Percentiles rank a stretch among this genome's conserved stretches.
Evolutionary conservation across 2,329 filamentous ascomycete species (phyloP).

Genomic region (Stachybotrys echinatus): DNA sequence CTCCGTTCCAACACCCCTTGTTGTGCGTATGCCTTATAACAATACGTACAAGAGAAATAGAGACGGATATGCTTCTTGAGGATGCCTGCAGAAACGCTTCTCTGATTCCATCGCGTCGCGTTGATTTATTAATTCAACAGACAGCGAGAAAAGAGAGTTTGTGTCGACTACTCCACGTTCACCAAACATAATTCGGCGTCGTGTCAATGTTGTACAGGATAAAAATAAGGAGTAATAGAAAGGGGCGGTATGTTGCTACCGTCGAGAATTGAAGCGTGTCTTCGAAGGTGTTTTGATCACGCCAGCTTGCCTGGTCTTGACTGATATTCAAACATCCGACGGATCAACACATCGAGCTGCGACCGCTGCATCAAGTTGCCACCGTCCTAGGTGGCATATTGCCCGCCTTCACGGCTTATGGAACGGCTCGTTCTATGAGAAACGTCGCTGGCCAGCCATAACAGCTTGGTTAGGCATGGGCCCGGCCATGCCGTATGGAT

Average conservation of each 20-base stretch:
- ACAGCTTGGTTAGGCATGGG: constrained; percentile 48
- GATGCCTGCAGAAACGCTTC: not conserved
- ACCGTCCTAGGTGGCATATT: no score
- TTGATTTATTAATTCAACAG: no score
- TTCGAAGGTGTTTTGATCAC: not conserved
- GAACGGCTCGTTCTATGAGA: constrained; percentile 40
- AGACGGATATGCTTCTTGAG: not conserved
- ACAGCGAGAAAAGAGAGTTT: no score
- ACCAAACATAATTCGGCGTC: no score
- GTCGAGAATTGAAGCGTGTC: not conserved
- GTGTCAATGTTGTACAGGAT: constrained; percentile 22
- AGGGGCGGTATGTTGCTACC: constrained; percentile 6
- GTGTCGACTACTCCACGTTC: no score
- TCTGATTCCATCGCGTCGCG: not conserved
- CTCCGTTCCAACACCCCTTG: constrained; percentile 38
- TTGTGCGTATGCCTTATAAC: constrained; percentile 37
- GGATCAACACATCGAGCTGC: no score
- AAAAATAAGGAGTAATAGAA: constrained; percentile 13
- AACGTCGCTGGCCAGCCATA: constrained; percentile 52
- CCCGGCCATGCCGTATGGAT: constrained; percentile 53
- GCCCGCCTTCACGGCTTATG: not conserved
- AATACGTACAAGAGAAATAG: constrained; percentile 31
- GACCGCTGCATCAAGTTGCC: no score
- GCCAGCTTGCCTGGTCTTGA: no score
- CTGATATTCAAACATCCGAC: no score